Conservation (phyloP, 2,329 filamentous ascomycete species). For the Acrodontium crateriforme region DNA sequence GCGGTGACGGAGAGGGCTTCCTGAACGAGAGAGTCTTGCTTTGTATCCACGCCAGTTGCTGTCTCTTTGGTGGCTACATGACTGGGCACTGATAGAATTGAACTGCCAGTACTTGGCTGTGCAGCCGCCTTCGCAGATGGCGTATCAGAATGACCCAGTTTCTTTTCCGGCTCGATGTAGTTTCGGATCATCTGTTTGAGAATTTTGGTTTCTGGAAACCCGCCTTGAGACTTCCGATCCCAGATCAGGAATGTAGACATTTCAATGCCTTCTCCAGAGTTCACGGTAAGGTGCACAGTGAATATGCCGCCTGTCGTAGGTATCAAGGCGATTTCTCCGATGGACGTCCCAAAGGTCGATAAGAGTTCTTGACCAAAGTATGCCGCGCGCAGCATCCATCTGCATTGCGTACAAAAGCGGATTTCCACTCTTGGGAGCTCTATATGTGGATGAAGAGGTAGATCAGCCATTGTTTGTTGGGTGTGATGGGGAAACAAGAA, state of each 20-base stretch:
- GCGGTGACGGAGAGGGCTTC: no score
- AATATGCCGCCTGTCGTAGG: slow-evolving; percentile 79
- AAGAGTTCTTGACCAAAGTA: slow-evolving; percentile 92
- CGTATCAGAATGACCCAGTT: slow-evolving; percentile 58
- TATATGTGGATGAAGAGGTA: no score
- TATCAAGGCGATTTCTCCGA: slow-evolving; percentile 79
- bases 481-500: no score
- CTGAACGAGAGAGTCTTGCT: no score
- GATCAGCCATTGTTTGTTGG: no score
- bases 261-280: not conserved
- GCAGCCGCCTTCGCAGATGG: no score
- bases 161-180: slow-evolving; percentile 60
- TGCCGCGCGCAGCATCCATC: slow-evolving; percentile 20
- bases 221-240: slow-evolving; percentile 76
- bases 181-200: slow-evolving; percentile 76
- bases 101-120: no score
- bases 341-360: slow-evolving; percentile 70
- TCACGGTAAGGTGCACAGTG: slow-evolving; percentile 47
- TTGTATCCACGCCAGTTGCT: no score
- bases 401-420: slow-evolving; percentile 61
- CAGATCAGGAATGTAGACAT: slow-evolving; percentile 46
- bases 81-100: no score
- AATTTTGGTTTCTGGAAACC: slow-evolving; percentile 84
- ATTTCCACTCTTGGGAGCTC: slow-evolving; percentile 66
- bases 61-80: no score